Percentiles rank a stretch among this genome's conserved stretches.
Evolutionary conservation across 169 alveolate genomes (phyloP).

Genomic region (Miamiensis avidus): DNA sequence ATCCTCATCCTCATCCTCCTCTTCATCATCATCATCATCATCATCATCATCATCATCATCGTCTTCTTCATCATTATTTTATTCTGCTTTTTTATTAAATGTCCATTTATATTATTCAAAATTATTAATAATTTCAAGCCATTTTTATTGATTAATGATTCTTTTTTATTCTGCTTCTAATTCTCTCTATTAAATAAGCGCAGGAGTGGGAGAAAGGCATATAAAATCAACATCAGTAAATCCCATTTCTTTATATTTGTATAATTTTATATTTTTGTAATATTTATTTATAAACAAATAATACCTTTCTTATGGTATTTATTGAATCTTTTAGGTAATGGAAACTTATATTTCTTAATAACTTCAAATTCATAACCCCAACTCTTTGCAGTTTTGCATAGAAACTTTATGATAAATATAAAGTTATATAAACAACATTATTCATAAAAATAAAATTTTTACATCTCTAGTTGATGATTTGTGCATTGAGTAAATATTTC

Average conservation of each 20-base stretch:
- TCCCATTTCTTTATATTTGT: slow-evolving; percentile 7
- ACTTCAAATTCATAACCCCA: slow-evolving; percentile 28
- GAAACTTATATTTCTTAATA: slow-evolving; percentile 29
- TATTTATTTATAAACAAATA: background rate
- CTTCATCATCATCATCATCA: no score
- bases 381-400: slow-evolving; percentile 23
- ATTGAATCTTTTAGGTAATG: slow-evolving; percentile 41
- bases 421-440: background rate
- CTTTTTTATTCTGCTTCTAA: no score
- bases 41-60: no score
- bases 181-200: no score
- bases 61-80: no score
- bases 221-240: slow-evolving; percentile 48
- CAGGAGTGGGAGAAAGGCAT: slow-evolving; percentile 17
- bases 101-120: no score
- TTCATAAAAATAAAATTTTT: background rate
- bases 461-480: slow-evolving; percentile 42
- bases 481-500: slow-evolving; percentile 46
- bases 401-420: background rate
- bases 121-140: no score
- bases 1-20: no score
- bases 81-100: no score
- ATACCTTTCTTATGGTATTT: slow-evolving; percentile 50
- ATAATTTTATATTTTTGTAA: background rate
- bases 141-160: no score